Evolutionary conservation across 2,329 filamentous ascomycete genomes (phyloP).

Genomic region (Phialophora macrospora): DNA sequence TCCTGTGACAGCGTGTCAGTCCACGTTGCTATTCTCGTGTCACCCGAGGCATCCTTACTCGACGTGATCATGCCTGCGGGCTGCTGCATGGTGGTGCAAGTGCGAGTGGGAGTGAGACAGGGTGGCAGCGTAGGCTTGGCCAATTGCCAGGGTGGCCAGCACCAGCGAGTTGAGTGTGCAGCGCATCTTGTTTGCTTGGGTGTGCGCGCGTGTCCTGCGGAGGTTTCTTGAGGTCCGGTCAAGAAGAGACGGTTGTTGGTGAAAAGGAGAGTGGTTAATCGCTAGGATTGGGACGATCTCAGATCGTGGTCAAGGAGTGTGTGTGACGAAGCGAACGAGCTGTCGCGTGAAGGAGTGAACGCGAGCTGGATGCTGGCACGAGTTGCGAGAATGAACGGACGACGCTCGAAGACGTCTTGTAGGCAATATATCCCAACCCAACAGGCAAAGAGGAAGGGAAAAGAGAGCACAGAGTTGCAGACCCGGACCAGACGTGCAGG

Average conservation of each 20-base stretch:
- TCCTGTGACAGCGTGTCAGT: constrained; percentile 30
- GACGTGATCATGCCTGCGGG: constrained; percentile 32
- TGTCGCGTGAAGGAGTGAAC: constrained; percentile 37
- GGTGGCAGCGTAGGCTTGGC: constrained; percentile 36
- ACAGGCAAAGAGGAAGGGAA: constrained; percentile 11
- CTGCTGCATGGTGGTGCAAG: constrained; percentile 31
- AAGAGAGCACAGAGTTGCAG: constrained; percentile 23
- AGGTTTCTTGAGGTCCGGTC: constrained; percentile 28
- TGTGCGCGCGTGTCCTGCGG: not conserved
- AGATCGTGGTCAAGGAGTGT: constrained; percentile 34
- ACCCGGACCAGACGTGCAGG: constrained; percentile 4
- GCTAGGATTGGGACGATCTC: constrained; percentile 33
- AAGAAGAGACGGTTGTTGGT: constrained; percentile 12
- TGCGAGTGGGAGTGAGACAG: constrained; percentile 26
- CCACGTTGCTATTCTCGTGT: constrained; percentile 14
- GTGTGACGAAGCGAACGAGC: constrained; percentile 29
- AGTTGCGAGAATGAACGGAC: constrained; percentile 33
- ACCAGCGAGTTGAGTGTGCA: constrained; percentile 38
- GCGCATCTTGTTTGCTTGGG: constrained; percentile 34
- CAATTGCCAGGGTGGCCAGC: constrained; percentile 39
- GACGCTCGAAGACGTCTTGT: constrained; percentile 34
- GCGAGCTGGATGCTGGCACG: constrained; percentile 34
- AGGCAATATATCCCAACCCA: constrained; percentile 30
- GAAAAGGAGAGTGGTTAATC: constrained; percentile 30
- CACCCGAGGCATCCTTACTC: constrained; percentile 21